phyloP scores from a whole-genome alignment of 2,329 filamentous ascomycete genomes.

The Pestalotiopsis sp. region DNA sequence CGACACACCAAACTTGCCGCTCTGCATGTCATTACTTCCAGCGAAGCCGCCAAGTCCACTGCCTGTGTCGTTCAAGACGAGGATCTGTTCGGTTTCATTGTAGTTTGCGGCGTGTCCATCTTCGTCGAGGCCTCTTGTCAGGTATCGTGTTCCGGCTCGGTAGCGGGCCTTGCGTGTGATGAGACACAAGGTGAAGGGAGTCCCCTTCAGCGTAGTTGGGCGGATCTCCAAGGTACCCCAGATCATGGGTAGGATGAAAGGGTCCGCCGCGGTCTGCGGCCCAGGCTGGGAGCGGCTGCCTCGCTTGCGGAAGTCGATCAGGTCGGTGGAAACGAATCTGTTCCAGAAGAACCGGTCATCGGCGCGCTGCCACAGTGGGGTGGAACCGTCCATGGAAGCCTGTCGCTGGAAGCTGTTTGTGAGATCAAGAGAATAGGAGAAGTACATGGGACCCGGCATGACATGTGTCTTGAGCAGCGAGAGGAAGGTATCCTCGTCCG shows the following conservation, averaged over 20 bases:
- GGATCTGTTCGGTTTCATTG: constrained; percentile 95
- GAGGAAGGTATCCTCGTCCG: constrained; percentile 92
- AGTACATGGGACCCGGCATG: constrained; percentile 89
- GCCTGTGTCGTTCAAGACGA: constrained; percentile 81
- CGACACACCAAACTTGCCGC: constrained; percentile 62
- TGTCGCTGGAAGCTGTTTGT: constrained; percentile 98
- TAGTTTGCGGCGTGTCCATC: constrained; percentile 96
- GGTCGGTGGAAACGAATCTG: constrained; percentile 82
- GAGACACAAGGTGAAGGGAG: constrained; percentile 78
- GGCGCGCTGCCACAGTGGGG: constrained; percentile 85
- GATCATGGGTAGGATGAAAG: constrained; percentile 92
- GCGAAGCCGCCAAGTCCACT: constrained; percentile 78
- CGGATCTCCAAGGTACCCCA: constrained; percentile 95
- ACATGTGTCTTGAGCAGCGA: constrained; percentile 78
- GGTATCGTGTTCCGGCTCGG: constrained; percentile 88
- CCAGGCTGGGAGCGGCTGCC: constrained; percentile 65
- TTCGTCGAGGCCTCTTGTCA: constrained; percentile 91
- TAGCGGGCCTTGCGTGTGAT: constrained; percentile 88
- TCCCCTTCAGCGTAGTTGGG: constrained; percentile 81
- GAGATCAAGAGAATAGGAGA: constrained; percentile 94
- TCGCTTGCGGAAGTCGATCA: constrained; percentile 80
- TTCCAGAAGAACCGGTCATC: constrained; percentile 99
- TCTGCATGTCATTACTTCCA: constrained; percentile 73
- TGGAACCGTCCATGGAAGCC: constrained; percentile 68
- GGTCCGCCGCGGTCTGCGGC: constrained; percentile 76